Base-by-base conservation (phyloP, 768 basidiomycete species). In the Rubroboletus satanas region DNA sequence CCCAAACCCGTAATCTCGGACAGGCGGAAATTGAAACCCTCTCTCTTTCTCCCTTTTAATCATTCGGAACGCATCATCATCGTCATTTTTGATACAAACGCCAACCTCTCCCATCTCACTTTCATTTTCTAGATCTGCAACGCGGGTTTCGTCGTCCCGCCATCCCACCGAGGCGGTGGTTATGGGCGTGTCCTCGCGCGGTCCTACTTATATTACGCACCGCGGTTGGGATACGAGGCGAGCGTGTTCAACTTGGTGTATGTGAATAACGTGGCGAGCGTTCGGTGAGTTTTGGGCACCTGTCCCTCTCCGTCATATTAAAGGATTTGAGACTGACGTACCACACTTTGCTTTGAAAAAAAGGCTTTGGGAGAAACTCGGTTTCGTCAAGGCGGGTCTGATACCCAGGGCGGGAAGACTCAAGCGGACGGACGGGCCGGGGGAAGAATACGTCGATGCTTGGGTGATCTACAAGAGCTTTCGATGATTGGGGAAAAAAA, bases 161-260 rank as follows among this genome's bases (percentile, higher is more conserved):
- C 80, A 6, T 63, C 63, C 0, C 82, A 84, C 32, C 79, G 91
- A 26, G 83, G 83, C 3, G 72, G 75, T 35, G 84, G 87, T 31
- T 83, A 87, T 62, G 94, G 93, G 17, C 72, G 74, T 39, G 74
- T 81, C 7, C 80, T 98, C 36, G 93, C 88, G 4, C 79, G 78
- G 56, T 90, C 90, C 3, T 97, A 83, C 71, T 73, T 95, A 21
- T 74, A 88, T 67, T 92, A 91, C 63, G 95, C 83, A 2, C 95
- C 93, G 0, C 75, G 73, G 36, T 73, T 94, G 23, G 92, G 90
- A 32, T 88, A 88, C 72, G 75, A 81, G 61, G 86, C 81, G 4
- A 89, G 86, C 65, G 83, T 96, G 26, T 96, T 97, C 77, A 96
- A 97, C 68, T 79, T 97, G 41, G 93, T 97, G 36, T 96, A 89